Evolutionary conservation across 768 basidiomycete species (phyloP).

Genomic region (Mycena sanguinolenta): DNA sequence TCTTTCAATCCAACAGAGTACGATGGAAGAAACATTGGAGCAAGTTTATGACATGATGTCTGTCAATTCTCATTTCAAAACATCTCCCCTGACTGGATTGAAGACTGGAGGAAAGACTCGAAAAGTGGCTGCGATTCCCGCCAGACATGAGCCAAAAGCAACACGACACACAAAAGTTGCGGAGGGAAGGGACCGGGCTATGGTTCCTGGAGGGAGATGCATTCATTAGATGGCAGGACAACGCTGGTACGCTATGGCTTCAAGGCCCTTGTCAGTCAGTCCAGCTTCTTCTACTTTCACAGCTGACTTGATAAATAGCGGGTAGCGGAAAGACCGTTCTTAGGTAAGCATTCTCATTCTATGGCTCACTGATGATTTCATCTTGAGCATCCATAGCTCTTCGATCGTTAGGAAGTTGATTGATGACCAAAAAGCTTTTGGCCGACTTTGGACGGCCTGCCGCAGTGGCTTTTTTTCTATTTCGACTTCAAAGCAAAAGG

Average conservation of each 20-base stretch:
- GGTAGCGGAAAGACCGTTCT: slow-evolving; percentile 22
- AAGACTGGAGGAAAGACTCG: slow-evolving; percentile 4
- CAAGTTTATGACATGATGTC: slow-evolving; percentile 6
- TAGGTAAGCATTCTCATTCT: slow-evolving; percentile 1
- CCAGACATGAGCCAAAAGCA: slow-evolving; percentile 18
- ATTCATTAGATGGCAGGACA: slow-evolving; percentile 18
- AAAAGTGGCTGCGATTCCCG: slow-evolving; percentile 14
- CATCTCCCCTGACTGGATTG: not conserved
- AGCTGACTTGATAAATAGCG: not conserved
- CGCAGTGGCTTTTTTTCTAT: slow-evolving; percentile 14
- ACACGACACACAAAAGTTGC: not conserved
- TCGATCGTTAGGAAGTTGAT: not conserved
- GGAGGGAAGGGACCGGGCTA: slow-evolving; percentile 4
- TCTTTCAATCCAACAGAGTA: slow-evolving; percentile 3
- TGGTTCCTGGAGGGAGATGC: not conserved
- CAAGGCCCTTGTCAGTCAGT: slow-evolving; percentile 14
- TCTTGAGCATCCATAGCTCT: not conserved
- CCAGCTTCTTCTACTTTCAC: not conserved
- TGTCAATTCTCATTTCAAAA: not conserved
- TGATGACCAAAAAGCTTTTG: slow-evolving; percentile 1
- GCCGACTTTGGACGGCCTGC: not conserved
- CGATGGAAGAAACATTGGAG: not conserved
- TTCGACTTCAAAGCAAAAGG: slow-evolving; percentile 13
- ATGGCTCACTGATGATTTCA: not conserved
- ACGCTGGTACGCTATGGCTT: slow-evolving; percentile 20